These are phyloP conservation scores for Mycosarcoma maydis DNA, from an alignment of 1,284 basidiomycete genomes.

Conservation along the genomic window DNA sequence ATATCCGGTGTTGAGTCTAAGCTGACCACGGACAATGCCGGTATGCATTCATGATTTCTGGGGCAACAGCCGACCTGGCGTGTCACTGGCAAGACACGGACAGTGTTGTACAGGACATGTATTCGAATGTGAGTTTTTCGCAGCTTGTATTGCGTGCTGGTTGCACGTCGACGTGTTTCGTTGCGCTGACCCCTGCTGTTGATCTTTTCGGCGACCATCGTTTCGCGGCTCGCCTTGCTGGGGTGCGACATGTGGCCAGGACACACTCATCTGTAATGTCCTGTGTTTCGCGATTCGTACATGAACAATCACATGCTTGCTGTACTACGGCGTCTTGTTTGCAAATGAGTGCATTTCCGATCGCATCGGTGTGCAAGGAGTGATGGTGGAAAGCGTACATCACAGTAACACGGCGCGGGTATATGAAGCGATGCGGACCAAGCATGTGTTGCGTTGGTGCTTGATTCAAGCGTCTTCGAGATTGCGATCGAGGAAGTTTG, in stretches of 20 bases:
- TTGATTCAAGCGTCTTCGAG: constrained; percentile 47
- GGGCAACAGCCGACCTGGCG: constrained; percentile 44
- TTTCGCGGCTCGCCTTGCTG: no score
- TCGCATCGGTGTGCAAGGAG: no score
- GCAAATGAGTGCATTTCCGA: no score
- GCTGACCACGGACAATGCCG: not conserved
- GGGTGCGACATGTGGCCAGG: no score
- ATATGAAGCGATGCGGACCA: no score
- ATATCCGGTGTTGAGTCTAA: not conserved
- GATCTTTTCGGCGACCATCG: no score
- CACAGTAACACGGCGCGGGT: no score
- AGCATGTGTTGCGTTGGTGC: no score
- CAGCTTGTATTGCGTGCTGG: not conserved
- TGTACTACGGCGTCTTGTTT: no score
- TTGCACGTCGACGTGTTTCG: no score
- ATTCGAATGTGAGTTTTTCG: constrained; percentile 41
- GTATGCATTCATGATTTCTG: not conserved
- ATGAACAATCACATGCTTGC: constrained; percentile 3
- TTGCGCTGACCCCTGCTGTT: no score
- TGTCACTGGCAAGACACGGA: constrained; percentile 60
- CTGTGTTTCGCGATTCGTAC: constrained; percentile 49
- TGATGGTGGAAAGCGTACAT: no score
- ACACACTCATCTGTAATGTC: constrained; percentile 50
- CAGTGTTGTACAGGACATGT: constrained; percentile 52
- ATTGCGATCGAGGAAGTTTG: constrained; percentile 49